phyloP scores from a whole-genome alignment of 2,329 filamentous ascomycete species.

The Teratosphaeria destructans region DNA sequence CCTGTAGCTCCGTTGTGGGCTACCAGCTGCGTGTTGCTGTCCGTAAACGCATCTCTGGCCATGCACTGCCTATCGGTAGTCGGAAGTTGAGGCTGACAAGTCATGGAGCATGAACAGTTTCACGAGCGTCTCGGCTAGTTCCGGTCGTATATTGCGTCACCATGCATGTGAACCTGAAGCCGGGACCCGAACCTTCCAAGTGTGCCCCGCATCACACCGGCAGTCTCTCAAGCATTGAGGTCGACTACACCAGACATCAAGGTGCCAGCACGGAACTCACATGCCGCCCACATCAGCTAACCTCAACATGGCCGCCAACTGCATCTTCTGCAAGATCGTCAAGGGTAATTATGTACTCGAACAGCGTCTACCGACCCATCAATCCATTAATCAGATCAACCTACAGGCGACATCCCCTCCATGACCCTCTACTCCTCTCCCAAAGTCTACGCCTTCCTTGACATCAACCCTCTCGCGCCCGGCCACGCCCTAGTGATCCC shows the following conservation, averaged over 20 bases:
- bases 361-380: background rate
- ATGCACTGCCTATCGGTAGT: conserved; percentile 1
- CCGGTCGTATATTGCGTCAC: background rate
- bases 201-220: background rate
- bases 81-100: background rate
- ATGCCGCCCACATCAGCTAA: background rate
- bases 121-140: background rate
- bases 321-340: conserved; percentile 98
- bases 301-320: conserved; percentile 44
- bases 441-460: conserved; percentile 88
- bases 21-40: conserved; percentile 3
- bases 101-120: background rate
- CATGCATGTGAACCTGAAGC: background rate
- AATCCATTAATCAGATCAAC: conserved; percentile 6
- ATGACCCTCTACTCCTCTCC: conserved; percentile 95
- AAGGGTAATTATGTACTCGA: conserved; percentile 50
- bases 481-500: conserved; percentile 95
- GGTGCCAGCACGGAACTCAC: background rate
- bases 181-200: background rate
- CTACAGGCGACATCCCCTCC: conserved; percentile 82
- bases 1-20: conserved; percentile 12
- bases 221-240: background rate
- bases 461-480: conserved; percentile 75
- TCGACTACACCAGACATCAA: background rate
- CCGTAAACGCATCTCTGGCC: conserved; percentile 2